Evolutionary conservation across 805 yeast species (phyloP), one percentile per base, ranked within the genome.

Genomic region (Pichia rugopelliculosa): DNA sequence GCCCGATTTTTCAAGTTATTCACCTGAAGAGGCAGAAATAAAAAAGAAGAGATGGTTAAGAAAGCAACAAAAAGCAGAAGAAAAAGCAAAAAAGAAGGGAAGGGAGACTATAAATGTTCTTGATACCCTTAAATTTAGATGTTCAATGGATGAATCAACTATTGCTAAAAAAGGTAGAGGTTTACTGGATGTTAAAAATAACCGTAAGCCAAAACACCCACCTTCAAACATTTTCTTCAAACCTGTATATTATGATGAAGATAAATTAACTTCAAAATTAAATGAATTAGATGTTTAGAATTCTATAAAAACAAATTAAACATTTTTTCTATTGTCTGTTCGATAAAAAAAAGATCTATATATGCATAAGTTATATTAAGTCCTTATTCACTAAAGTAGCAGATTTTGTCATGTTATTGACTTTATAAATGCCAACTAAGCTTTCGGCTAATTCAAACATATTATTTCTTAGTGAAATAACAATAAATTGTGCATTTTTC

Each of bases 361-460:
- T n/a, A n/a, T n/a, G n/a, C n/a, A n/a, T 12, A 41, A 20, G 44
- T 21, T 42, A 22, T 13, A 50, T 41, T n/a, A 56, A 56, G 49
- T 82, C 88, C 48, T 71, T 73, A 58, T 88, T 88, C 57, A 82
- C 76, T 39, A 88, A 61, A 4, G 96, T 79, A 23, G 88, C 85
- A 59, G 96, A 87, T 61, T 76, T 75, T 2, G 98, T 90, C 90
- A 80, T 87, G 67, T 91, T 91, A 56, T 84, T 79, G 50, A 85
- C 90, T 65, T 95, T 93, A 72, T 90, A 95, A 51, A 93, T 88
- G 11, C 99, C 99, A 33, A 93, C 96, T 55, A 93, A 72, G 59
- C 89, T 93, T 57, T 88, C 85, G 3, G 99, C 95, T 52, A 93
- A 74, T 68, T 93, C 99, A 66, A 95, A 93, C 99, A 93, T 93